A percentile compares a stretch with the other conserved stretches of the same genome.
Evolutionary conservation across 176 grass and related monocot species (phyloP).

Genomic region (Bolboschoenus planiculmis): DNA sequence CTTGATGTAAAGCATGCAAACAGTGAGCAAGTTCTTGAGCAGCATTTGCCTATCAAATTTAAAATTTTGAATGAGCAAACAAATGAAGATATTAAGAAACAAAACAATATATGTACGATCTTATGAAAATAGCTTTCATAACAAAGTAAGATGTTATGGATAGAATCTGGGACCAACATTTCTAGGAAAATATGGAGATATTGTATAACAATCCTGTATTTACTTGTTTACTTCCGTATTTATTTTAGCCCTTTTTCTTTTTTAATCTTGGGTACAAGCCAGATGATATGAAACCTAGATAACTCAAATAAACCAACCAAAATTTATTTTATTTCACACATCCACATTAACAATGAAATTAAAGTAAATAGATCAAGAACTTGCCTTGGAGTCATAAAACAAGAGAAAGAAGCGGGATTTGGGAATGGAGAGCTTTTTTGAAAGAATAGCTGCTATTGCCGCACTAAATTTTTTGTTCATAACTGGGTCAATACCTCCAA

Average conservation of each 20-base stretch:
- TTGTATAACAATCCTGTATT: not conserved
- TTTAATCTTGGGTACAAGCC: not conserved
- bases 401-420: constrained; percentile 75
- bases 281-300: not conserved
- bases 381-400: constrained; percentile 75
- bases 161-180: not conserved
- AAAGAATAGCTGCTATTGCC: constrained; percentile 53
- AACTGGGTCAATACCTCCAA: constrained; percentile 60
- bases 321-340: not conserved
- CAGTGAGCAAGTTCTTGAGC: constrained; percentile 90
- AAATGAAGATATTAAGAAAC: constrained; percentile 20
- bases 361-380: not conserved
- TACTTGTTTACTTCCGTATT: not conserved
- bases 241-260: not conserved
- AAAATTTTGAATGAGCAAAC: constrained; percentile 33
- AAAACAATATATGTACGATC: not conserved
- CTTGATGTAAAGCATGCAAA: constrained; percentile 99
- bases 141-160: not conserved
- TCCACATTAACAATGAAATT: not conserved
- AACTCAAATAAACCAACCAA: constrained; percentile 13
- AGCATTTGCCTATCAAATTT: constrained; percentile 67
- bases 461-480: constrained; percentile 80
- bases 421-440: constrained; percentile 61
- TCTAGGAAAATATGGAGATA: not conserved
- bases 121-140: not conserved